These are phyloP conservation scores for Zoysia japonica DNA, from an alignment of 176 grass and related monocot genomes.

Conservation along the genomic window DNA sequence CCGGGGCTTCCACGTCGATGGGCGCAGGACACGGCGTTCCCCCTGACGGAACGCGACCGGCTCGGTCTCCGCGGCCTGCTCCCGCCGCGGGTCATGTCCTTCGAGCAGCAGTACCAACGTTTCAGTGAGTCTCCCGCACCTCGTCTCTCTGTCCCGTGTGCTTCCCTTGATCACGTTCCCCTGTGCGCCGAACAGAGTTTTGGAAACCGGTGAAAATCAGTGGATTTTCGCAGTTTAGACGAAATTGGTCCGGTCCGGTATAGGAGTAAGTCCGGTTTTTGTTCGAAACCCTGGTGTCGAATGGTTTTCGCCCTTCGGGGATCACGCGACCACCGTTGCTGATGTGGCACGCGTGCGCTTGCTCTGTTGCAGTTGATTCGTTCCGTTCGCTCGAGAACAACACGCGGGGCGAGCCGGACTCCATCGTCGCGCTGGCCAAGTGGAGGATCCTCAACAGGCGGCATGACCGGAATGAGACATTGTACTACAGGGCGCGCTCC, in stretches of 20 bases:
- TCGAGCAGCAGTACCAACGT: conserved; percentile 92
- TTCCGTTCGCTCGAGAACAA: conserved; percentile 88
- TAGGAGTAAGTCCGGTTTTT: too few species aligned
- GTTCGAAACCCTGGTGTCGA: background rate
- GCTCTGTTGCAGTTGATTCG: conserved; percentile 65
- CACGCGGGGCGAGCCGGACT: conserved; percentile 62
- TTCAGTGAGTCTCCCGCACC: conserved; percentile 66
- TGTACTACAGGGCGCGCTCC: conserved; percentile 91
- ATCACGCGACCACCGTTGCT: conserved; percentile 20
- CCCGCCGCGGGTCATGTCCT: conserved; percentile 95
- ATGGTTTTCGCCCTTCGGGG: background rate
- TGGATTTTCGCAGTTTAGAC: too few species aligned
- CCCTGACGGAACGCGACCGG: conserved; percentile 88
- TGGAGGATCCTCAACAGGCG: conserved; percentile 98
- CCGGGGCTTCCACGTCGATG: background rate
- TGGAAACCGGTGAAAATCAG: too few species aligned
- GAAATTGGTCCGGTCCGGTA: too few species aligned
- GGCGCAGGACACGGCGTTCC: conserved; percentile 90
- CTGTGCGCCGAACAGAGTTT: background rate
- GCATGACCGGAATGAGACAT: conserved; percentile 92
- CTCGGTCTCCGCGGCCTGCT: conserved; percentile 94
- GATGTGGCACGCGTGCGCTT: background rate
- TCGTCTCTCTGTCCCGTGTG: background rate
- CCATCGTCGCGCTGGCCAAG: conserved; percentile 76
- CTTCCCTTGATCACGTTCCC: background rate